A percentile compares a stretch with the other conserved stretches of the same genome.
phyloP scores from a whole-genome alignment of 495 filamentous ascomycete genomes.

The Neurospora sp. region DNA sequence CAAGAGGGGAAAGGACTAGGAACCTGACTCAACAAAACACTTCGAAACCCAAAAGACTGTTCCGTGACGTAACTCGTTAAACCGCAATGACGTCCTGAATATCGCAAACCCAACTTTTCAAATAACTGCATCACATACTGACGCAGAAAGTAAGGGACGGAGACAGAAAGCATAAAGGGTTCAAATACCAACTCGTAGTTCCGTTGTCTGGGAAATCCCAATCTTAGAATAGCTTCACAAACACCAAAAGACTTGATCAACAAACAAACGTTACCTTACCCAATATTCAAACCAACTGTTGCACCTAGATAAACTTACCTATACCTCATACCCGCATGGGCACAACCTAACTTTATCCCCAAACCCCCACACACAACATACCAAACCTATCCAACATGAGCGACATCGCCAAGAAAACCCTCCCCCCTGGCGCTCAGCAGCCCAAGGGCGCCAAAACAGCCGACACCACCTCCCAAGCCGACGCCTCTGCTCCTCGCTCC shows the following conservation, averaged over 20 bases:
- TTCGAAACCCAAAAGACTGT: background rate
- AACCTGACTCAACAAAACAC: background rate
- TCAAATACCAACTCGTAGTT: background rate
- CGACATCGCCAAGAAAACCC: conserved; percentile 19
- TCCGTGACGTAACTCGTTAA: background rate
- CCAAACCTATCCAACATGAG: conserved; percentile 14
- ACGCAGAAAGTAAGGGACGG: background rate
- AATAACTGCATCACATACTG: background rate
- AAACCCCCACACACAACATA: background rate
- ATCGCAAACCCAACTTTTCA: background rate
- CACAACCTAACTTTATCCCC: background rate
- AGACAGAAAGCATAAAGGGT: background rate
- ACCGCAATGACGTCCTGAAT: background rate
- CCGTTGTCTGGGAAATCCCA: background rate
- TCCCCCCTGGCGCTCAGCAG: conserved; percentile 14
- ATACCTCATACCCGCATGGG: background rate
- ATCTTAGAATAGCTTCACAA: background rate
- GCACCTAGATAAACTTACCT: background rate
- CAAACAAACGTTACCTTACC: background rate
- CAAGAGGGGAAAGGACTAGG: background rate
- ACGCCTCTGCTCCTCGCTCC: conserved; percentile 3
- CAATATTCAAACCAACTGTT: background rate
- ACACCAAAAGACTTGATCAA: background rate
- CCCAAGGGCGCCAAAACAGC: conserved; percentile 8
- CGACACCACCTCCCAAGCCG: conserved; percentile 5